These are phyloP conservation scores for Salvia miltiorrhiza DNA, from an alignment of 257 asterid species.

Conservation along the genomic window DNA sequence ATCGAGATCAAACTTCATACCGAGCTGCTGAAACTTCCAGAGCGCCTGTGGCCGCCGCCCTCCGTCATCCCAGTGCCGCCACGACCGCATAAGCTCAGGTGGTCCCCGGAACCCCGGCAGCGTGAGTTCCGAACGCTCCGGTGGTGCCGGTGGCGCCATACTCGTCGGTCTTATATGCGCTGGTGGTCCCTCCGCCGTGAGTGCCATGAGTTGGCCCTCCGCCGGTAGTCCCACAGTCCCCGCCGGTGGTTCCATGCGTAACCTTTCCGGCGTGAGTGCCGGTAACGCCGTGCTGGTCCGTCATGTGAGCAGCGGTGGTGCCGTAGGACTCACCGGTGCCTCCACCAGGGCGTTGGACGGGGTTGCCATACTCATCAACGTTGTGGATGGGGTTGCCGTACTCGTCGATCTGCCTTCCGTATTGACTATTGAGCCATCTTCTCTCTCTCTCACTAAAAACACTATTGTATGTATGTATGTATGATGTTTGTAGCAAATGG, in stretches of 20 bases:
- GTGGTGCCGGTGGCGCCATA: background rate
- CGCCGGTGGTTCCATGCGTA: too few species aligned
- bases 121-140: background rate
- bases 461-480: too few species aligned
- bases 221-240: background rate
- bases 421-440: conserved; percentile 52
- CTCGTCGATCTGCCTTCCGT: conserved; percentile 60
- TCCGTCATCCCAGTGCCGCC: conserved; percentile 15
- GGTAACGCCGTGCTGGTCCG: background rate
- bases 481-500: too few species aligned
- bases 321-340: conserved; percentile 31
- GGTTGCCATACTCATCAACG: conserved; percentile 67
- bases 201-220: background rate
- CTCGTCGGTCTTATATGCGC: too few species aligned
- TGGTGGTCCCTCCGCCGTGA: too few species aligned
- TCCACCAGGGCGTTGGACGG: conserved; percentile 28
- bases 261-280: too few species aligned
- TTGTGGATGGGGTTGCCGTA: conserved; percentile 33
- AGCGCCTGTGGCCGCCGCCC: conserved; percentile 33
- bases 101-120: background rate
- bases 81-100: conserved; percentile 25
- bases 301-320: background rate
- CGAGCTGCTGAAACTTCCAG: conserved; percentile 51
- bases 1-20: conserved; percentile 1
- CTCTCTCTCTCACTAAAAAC: background rate